A percentile compares a stretch with the other conserved stretches of the same genome.
Evolutionary conservation across 345 rosid genomes (phyloP).

Genomic region (Passiflora organensis): DNA sequence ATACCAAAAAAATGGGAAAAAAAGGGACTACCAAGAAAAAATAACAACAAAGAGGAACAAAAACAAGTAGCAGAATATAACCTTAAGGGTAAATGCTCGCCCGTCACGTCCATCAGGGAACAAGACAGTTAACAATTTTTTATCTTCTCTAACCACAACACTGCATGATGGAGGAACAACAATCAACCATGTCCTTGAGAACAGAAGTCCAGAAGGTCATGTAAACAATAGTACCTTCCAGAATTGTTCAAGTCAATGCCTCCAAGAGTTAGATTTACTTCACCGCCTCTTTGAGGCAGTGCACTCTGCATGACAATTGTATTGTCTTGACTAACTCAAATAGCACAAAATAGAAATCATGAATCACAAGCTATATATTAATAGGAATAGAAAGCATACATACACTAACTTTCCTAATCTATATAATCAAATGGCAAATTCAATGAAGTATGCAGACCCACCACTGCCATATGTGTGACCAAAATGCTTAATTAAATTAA

Average conservation of each 20-base stretch:
- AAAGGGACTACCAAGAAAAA: not conserved
- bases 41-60: not conserved
- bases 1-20: slow-evolving; percentile 4
- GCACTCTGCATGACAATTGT: slow-evolving; percentile 52
- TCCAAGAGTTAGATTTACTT: slow-evolving; percentile 89
- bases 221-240: slow-evolving; percentile 59
- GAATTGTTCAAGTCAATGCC: slow-evolving; percentile 97
- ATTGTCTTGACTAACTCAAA: too few species aligned
- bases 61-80: slow-evolving; percentile 7
- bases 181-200: slow-evolving; percentile 18
- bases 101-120: slow-evolving; percentile 99
- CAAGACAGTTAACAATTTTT: slow-evolving; percentile 82
- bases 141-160: slow-evolving; percentile 96
- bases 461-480: too few species aligned
- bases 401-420: too few species aligned
- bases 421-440: too few species aligned
- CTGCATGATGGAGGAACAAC: slow-evolving; percentile 40
- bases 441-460: too few species aligned
- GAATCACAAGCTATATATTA: too few species aligned
- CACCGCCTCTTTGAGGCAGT: slow-evolving; percentile 89
- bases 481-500: too few species aligned
- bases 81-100: slow-evolving; percentile 96
- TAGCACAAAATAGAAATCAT: too few species aligned
- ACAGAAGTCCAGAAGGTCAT: slow-evolving; percentile 11
- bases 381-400: too few species aligned